Conservation (phyloP, 352 stramenopile species). For the Pythium apleroticum region DNA sequence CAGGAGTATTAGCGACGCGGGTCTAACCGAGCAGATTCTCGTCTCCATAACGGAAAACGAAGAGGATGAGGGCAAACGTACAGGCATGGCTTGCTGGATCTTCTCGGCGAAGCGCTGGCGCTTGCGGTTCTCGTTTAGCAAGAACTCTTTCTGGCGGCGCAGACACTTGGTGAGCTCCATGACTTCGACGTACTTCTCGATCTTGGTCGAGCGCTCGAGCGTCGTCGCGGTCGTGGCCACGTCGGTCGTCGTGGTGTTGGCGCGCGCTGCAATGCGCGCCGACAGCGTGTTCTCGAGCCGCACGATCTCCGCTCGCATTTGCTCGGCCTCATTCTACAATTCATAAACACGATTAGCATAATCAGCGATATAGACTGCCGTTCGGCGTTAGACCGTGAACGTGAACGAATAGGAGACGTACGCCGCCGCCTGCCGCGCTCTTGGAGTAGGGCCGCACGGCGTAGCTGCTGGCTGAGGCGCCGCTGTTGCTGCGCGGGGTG, state of each 20-base stretch:
- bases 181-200: conserved; percentile 87
- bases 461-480: conserved; percentile 21
- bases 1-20: background rate
- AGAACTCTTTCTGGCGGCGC: conserved; percentile 81
- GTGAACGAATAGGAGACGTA: conserved; percentile 27
- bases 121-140: conserved; percentile 86
- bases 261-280: conserved; percentile 64
- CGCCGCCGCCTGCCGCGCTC: conserved; percentile 27
- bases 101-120: conserved; percentile 85
- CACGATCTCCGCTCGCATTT: conserved; percentile 80
- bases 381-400: background rate
- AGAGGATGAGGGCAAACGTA: conserved; percentile 23
- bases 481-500: conserved; percentile 16
- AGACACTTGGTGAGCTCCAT: conserved; percentile 89
- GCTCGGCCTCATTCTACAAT: conserved; percentile 73
- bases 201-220: conserved; percentile 78
- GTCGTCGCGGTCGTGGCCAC: conserved; percentile 66
- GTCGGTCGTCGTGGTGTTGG: conserved; percentile 32
- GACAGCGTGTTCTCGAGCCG: conserved; percentile 73
- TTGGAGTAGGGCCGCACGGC: conserved; percentile 64
- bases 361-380: conserved; percentile 6
- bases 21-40: background rate
- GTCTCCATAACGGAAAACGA: conserved; percentile 10
- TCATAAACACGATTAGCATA: background rate
- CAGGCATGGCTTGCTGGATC: conserved; percentile 83